These are phyloP conservation scores for Microstroma glucosiphilum DNA, from an alignment of 1,284 basidiomycete genomes.

Conservation along the genomic window DNA sequence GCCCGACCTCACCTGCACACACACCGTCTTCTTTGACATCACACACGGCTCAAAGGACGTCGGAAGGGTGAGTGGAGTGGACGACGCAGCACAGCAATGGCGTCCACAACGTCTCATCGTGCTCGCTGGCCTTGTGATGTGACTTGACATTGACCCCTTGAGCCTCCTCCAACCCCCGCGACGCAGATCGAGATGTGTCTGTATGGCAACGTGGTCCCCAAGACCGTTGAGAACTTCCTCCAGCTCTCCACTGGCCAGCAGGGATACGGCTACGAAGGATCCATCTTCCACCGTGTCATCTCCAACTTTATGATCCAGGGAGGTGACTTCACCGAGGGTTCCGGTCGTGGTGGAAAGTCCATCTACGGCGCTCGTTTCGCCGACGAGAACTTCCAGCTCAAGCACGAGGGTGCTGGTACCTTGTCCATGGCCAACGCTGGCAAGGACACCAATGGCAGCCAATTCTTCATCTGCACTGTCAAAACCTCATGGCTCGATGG, in stretches of 20 bases:
- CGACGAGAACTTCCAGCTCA: slow-evolving; percentile 22
- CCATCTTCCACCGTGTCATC: slow-evolving; percentile 53
- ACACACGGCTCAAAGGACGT: slow-evolving; percentile 39
- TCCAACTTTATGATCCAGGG: slow-evolving; percentile 59
- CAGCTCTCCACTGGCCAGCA: slow-evolving; percentile 18
- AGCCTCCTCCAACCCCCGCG: background rate
- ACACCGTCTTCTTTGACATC: slow-evolving; percentile 47
- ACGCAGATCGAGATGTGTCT: slow-evolving; percentile 33
- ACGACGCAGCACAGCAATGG: too few species aligned
- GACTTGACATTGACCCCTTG: background rate
- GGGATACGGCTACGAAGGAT: slow-evolving; percentile 24
- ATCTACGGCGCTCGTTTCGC: slow-evolving; percentile 41
- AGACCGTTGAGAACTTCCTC: slow-evolving; percentile 30
- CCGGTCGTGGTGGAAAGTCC: slow-evolving; percentile 46
- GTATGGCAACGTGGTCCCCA: slow-evolving; percentile 43
- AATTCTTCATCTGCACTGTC: slow-evolving; percentile 31
- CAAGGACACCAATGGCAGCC: slow-evolving; percentile 52
- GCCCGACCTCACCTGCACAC: slow-evolving; percentile 14
- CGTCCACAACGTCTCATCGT: too few species aligned
- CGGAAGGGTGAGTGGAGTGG: slow-evolving; percentile 21
- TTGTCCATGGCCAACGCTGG: slow-evolving; percentile 36
- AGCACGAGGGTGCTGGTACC: slow-evolving; percentile 23
- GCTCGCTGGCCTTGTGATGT: too few species aligned
- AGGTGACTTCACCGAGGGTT: slow-evolving; percentile 48
- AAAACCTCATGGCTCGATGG: slow-evolving; percentile 62